A percentile compares a stretch with the other conserved stretches of the same genome.
Evolutionary conservation across 805 yeast genomes (phyloP).

Genomic region (Monosporozyma servazzii): DNA sequence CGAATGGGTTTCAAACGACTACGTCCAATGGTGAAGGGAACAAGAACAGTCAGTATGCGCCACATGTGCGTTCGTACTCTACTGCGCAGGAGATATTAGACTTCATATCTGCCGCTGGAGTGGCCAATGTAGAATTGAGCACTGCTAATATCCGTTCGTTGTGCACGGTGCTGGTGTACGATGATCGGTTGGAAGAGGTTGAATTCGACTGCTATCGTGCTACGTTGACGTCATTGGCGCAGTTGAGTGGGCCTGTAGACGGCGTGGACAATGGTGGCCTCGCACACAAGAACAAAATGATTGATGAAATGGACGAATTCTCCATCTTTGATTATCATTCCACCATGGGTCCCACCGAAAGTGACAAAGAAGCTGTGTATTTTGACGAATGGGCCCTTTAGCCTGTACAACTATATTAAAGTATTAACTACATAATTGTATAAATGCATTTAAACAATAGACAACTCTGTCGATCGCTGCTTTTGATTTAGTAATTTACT

Average conservation of each 20-base stretch:
- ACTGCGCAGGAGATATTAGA: slow-evolving; percentile 64
- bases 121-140: slow-evolving; percentile 74
- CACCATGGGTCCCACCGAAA: slow-evolving; percentile 31
- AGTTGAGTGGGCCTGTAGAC: slow-evolving; percentile 39
- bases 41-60: slow-evolving; percentile 34
- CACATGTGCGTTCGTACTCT: slow-evolving; percentile 55
- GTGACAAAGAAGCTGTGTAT: slow-evolving; percentile 36
- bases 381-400: slow-evolving; percentile 39
- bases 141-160: slow-evolving; percentile 66
- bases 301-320: slow-evolving; percentile 21
- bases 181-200: slow-evolving; percentile 69
- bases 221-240: slow-evolving; percentile 73
- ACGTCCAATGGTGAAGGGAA: too few relatives aligned
- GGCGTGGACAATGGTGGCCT: neutral
- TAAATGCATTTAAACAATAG: too few relatives aligned
- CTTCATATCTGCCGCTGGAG: slow-evolving; percentile 61
- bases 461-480: too few relatives aligned
- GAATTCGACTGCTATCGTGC: slow-evolving; percentile 62
- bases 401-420: neutral
- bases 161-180: slow-evolving; percentile 81
- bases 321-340: slow-evolving; percentile 37
- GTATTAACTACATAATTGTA: too few relatives aligned
- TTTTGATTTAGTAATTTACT: too few relatives aligned
- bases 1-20: slow-evolving; percentile 48
- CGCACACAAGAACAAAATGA: slow-evolving; percentile 7